phyloP scores from a whole-genome alignment of 2,329 filamentous ascomycete genomes.

The Penicillium sp. region DNA sequence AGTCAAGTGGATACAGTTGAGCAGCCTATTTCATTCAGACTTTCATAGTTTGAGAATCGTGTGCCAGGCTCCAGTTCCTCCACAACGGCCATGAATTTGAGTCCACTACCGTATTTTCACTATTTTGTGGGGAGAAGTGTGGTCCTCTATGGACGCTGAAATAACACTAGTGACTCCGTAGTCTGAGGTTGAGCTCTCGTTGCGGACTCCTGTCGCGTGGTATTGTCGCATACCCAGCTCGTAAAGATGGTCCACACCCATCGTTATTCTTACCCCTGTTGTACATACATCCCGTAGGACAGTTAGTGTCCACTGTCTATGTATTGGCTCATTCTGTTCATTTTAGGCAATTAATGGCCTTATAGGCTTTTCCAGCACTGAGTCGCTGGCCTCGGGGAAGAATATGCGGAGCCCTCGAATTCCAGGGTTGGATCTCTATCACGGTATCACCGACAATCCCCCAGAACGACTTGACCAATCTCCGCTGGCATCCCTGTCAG shows the following conservation, averaged over 20 bases:
- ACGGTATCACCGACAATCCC: conserved; percentile 4
- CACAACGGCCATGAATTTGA: conserved; percentile 17
- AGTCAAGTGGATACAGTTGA: conserved; percentile 16
- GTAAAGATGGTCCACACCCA: conserved; percentile 13
- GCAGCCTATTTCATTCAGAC: conserved; percentile 27
- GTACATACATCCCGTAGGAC: neutral
- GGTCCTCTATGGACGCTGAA: neutral
- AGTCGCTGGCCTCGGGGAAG: conserved; percentile 30
- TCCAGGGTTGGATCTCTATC: conserved; percentile 24
- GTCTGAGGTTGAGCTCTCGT: neutral
- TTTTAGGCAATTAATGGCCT: neutral
- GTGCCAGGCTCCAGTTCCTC: conserved; percentile 27
- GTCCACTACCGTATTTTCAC: neutral
- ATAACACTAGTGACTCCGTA: neutral
- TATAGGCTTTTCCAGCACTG: conserved; percentile 19
- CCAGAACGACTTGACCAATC: conserved; percentile 14
- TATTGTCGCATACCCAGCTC: conserved; percentile 12
- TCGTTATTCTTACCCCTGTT: conserved; percentile 10
- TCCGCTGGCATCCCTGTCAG: conserved; percentile 17
- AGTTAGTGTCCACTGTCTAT: neutral
- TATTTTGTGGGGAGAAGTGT: neutral
- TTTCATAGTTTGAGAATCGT: conserved; percentile 22
- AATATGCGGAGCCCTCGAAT: conserved; percentile 31
- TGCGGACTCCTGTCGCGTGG: neutral
- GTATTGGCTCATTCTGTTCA: neutral